These are phyloP conservation scores for Nectriaceae sp. DNA, from an alignment of 2,329 filamentous ascomycete genomes.

Conservation along the genomic window DNA sequence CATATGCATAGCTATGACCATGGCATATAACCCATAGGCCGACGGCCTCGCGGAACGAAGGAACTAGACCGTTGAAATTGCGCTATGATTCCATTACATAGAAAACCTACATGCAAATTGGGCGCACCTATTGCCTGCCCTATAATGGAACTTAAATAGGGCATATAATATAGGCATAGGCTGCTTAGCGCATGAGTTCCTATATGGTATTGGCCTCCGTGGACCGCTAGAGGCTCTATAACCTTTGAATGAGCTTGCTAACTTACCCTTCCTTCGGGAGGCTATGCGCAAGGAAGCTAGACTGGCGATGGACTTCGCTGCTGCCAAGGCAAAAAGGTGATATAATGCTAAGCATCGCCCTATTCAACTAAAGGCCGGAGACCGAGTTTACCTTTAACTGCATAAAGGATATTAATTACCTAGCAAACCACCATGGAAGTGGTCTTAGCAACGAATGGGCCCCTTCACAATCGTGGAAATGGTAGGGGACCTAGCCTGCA, in stretches of 20 bases:
- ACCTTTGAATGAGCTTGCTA: neutral
- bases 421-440: neutral
- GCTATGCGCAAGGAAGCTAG: neutral
- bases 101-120: slow-evolving; percentile 1
- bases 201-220: neutral
- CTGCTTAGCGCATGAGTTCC: neutral
- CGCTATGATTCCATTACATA: neutral
- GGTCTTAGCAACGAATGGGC: neutral
- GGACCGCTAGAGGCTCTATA: neutral
- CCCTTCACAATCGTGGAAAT: neutral
- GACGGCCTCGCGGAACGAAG: slow-evolving; percentile 2
- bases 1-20: neutral
- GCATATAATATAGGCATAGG: neutral
- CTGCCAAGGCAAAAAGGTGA: neutral
- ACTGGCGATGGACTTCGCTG: slow-evolving; percentile 4
- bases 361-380: neutral
- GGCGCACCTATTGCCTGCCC: neutral
- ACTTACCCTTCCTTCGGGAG: neutral
- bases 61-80: slow-evolving; percentile 5
- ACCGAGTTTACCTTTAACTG: neutral
- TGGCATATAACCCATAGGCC: neutral
- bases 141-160: neutral
- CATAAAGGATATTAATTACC: neutral
- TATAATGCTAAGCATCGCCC: slow-evolving; percentile 4
- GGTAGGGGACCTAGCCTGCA: slow-evolving; percentile 1